These are phyloP conservation scores for Dorcoceras hygrometricum DNA, from an alignment of 257 asterid genomes.

Conservation along the genomic window DNA sequence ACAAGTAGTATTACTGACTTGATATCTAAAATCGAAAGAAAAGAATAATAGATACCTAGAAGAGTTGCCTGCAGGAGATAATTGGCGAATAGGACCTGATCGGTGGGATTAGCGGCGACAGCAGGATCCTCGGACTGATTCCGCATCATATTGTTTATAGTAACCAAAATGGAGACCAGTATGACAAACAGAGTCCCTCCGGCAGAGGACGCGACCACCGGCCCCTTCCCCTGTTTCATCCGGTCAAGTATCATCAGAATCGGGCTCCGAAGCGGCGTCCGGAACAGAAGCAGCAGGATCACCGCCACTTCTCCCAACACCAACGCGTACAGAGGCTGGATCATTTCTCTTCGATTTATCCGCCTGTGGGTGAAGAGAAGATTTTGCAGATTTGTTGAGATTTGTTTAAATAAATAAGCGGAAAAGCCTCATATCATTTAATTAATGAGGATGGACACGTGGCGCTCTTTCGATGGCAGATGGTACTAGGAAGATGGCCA, in stretches of 20 bases:
- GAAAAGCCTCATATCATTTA: neutral
- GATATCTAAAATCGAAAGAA: too few species aligned
- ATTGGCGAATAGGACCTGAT: conserved; percentile 64
- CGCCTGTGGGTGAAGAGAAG: neutral
- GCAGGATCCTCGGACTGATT: conserved; percentile 43
- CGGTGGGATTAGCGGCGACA: conserved; percentile 54
- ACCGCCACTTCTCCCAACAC: conserved; percentile 56
- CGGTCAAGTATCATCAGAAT: conserved; percentile 48
- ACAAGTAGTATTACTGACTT: too few species aligned
- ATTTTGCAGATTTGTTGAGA: neutral
- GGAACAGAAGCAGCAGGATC: conserved; percentile 52
- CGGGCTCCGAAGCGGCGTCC: conserved; percentile 69
- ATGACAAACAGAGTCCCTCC: conserved; percentile 63
- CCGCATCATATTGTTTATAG: conserved; percentile 40
- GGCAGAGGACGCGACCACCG: conserved; percentile 63
- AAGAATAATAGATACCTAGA: conserved; percentile 35
- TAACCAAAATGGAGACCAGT: conserved; percentile 45
- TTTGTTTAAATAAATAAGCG: neutral
- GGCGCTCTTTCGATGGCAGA: neutral
- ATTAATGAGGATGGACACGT: neutral
- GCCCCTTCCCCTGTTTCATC: conserved; percentile 69
- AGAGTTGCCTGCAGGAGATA: conserved; percentile 69
- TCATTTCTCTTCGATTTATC: conserved; percentile 35
- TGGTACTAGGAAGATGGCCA: too few species aligned
- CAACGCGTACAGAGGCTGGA: conserved; percentile 63